Conservation (phyloP, 2,329 filamentous ascomycete species). For the Rosellinia necatrix region DNA sequence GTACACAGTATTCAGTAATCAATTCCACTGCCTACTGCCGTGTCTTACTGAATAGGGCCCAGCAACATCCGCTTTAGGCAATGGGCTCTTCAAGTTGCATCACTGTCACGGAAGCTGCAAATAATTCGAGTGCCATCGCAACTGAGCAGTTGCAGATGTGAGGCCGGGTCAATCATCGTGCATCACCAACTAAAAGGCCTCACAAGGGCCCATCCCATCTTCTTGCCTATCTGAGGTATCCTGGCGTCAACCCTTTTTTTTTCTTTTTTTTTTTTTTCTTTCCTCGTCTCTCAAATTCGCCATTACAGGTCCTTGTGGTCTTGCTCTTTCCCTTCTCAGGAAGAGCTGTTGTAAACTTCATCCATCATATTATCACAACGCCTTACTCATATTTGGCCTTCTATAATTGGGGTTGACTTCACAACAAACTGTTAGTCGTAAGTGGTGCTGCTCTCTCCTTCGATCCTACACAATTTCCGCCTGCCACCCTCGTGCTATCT, state of each 20-base stretch:
- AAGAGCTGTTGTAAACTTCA: not conserved
- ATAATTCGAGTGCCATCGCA: slow-evolving; percentile 10
- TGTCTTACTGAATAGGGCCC: slow-evolving; percentile 13
- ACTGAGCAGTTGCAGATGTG: slow-evolving; percentile 14
- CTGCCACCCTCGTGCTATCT: not conserved
- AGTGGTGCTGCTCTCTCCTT: not conserved
- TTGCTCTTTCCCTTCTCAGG: not conserved
- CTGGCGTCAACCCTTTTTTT: not conserved
- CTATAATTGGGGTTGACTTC: slow-evolving; percentile 9
- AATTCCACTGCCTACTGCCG: slow-evolving; percentile 12
- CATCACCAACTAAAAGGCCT: slow-evolving; percentile 5
- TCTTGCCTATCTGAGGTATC: not conserved
- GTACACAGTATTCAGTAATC: too few relatives aligned
- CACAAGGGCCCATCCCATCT: not conserved
- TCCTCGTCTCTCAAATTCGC: not conserved
- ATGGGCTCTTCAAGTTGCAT: slow-evolving; percentile 20
- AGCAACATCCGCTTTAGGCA: slow-evolving; percentile 27
- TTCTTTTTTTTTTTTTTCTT: not conserved
- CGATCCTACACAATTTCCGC: not conserved
- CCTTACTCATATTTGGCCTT: slow-evolving; percentile 5
- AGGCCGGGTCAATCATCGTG: slow-evolving; percentile 1
- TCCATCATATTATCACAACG: not conserved
- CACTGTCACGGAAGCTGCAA: slow-evolving; percentile 14
- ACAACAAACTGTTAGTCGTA: slow-evolving; percentile 6
- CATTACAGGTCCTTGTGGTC: not conserved